Evolutionary conservation across 768 basidiomycete species (phyloP), one percentile per base, ranked within the genome.

Genomic region (Tulasnella sp.): DNA sequence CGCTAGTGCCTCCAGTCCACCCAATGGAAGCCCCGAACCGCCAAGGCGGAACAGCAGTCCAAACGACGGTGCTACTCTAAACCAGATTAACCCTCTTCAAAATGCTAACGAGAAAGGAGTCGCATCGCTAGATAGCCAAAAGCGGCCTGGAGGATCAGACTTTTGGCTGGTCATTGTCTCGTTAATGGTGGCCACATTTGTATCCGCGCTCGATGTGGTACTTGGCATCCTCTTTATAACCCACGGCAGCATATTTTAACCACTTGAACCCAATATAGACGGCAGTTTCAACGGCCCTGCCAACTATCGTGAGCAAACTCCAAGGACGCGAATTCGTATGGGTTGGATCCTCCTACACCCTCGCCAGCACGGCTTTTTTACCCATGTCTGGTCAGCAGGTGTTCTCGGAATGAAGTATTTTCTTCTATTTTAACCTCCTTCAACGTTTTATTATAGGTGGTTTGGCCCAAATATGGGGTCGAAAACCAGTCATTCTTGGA

Each of bases 401-500:
- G 39, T 36, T 25, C 68, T 22, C 8, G 4, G 22, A 22, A 22
- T 38, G 34, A 19, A 22, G 17, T 4, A 36, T 4, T 70, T 22
- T 36, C 4, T 9, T 36, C 68, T n/a, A 22, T 22, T 4, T 36
- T 8, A 5, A 8, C 22, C 19, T 29, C 9, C 22, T 70, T 34
- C 31, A 70, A 25, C 19, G 42, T 42, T 42, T n/a, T n/a, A n/a
- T n/a, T n/a, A 11, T 8, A 72, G 71, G 71, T 36, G 80, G 80
- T 31, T 67, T 83, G 0, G 83, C 83, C 4, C 78, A 84, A 71
- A 79, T 83, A 6, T 84, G 85, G 75, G 85, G 85, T 0, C 79
- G 84, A 3, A 79, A 79, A 7, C 83, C 83, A 1, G 79, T 83
- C 34, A 78, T 85, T 19, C 67, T 84, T 14, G 77, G 72, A 0